phyloP scores from a whole-genome alignment of 164 flowering plant species.

The Santalum album region DNA sequence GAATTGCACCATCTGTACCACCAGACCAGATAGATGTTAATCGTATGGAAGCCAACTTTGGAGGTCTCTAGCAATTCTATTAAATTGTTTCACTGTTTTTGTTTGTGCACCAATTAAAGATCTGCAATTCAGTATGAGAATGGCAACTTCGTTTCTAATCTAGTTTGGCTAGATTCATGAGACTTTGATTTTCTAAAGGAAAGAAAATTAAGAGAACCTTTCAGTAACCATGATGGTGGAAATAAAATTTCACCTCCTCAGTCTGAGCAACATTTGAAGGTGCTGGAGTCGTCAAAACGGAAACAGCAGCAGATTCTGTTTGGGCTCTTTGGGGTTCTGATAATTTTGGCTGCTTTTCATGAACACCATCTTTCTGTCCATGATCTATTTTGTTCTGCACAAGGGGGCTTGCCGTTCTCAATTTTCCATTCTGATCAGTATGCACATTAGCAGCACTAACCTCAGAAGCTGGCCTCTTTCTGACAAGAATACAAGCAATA shows the following conservation, averaged over 20 bases:
- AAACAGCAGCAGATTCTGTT: slow-evolving; percentile 22
- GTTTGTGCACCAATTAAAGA: too few species aligned
- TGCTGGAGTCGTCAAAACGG: slow-evolving; percentile 19
- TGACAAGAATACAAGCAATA: slow-evolving; percentile 14
- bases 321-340: slow-evolving; percentile 15
- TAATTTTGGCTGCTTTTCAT: slow-evolving; percentile 19
- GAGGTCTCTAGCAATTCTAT: too few species aligned
- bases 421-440: slow-evolving; percentile 19
- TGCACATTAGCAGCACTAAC: slow-evolving; percentile 16
- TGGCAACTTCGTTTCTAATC: too few species aligned
- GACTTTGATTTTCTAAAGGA: neutral
- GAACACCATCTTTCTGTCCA: slow-evolving; percentile 16
- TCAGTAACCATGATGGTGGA: neutral
- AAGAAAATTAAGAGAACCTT: neutral
- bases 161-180: too few species aligned
- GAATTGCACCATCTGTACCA: too few species aligned
- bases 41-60: too few species aligned
- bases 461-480: slow-evolving; percentile 32
- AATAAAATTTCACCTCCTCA: slow-evolving; percentile 22
- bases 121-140: too few species aligned
- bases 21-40: too few species aligned
- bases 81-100: too few species aligned
- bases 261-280: slow-evolving; percentile 20
- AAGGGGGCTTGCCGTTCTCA: slow-evolving; percentile 15
- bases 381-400: slow-evolving; percentile 17